Base-by-base conservation (phyloP, 495 filamentous ascomycete species). In the Amniculicola lignicola region DNA sequence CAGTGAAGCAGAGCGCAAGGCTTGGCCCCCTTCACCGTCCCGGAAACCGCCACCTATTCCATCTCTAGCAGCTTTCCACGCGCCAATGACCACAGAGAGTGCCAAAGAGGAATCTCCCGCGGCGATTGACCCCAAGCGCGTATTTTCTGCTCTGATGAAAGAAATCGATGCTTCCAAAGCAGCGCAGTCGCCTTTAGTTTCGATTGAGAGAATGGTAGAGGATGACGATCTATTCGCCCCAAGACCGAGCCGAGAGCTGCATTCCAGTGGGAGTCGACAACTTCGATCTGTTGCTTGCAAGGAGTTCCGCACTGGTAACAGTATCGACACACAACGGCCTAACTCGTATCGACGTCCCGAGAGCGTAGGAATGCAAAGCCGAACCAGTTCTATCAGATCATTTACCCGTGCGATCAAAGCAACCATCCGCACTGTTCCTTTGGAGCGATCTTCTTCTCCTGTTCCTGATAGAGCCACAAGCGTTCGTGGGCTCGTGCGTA, bases 41-140 rank as follows among this genome's bases (percentile, higher is more conserved):
- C 74, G 78, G 41, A 61, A 67, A 36, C 77, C 80, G 47, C 71
- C 74, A 7, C 65, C 72, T 23, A 51, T 73, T 11, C 66, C 72
- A 36, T 70, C 71, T 23, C 76, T 79, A 47, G 60, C 70, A 6
- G 78, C 61, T 3, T 63, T 63, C 31, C 54, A 47, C 14, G 54
- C 59, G 11, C 54, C 54, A 15, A 59, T 63, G 49, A 43, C 35
- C 3, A 54, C 54, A 36, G 59, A 63, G 14, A 36, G 21, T 27
- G 15, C 55, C n/a, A 14, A 35, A 4, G 50, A 54, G 37, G 55
- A 55, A 23, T 9, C 9, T 4, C 24, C 29, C 10, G 25, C 38
- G n/a, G 22, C 44, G 9, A 23, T 63, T 9, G 61, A 63, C 33
- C 61, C 61, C 4, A 53, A 55, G 40, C 48, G 61, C 14, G 61